Evolutionary conservation across 495 filamentous ascomycete species (phyloP).

Genomic region (Neurospora cerealis): DNA sequence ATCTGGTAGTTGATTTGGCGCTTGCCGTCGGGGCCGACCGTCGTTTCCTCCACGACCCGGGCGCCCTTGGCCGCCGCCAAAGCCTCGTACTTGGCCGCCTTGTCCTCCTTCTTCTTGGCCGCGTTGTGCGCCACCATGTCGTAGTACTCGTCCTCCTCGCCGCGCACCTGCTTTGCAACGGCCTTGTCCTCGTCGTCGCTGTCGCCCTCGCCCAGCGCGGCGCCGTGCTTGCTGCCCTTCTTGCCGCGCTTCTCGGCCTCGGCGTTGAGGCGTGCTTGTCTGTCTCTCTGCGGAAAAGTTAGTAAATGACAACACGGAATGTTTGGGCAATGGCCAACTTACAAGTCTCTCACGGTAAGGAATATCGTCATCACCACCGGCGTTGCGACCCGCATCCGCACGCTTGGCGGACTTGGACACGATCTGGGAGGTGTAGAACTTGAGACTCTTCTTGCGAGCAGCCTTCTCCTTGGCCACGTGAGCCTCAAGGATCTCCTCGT

Average conservation of each 20-base stretch:
- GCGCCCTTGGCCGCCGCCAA: constrained; percentile 36
- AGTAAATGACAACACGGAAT: neutral
- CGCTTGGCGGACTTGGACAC: constrained; percentile 86
- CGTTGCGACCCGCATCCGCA: constrained; percentile 63
- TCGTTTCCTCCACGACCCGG: constrained; percentile 50
- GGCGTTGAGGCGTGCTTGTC: constrained; percentile 71
- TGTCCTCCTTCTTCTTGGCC: constrained; percentile 64
- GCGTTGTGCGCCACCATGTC: constrained; percentile 66
- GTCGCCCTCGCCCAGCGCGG: constrained; percentile 48
- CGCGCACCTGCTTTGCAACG: constrained; percentile 31
- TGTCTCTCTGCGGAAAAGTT: constrained; percentile 43
- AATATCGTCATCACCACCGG: constrained; percentile 86
- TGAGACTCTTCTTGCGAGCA: constrained; percentile 72
- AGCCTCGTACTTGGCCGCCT: constrained; percentile 41
- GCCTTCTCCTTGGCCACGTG: constrained; percentile 67
- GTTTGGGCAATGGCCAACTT: constrained; percentile 1
- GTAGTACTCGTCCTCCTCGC: constrained; percentile 76
- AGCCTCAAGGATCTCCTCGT: constrained; percentile 39
- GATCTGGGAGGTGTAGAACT: constrained; percentile 95
- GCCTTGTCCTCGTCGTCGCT: constrained; percentile 51
- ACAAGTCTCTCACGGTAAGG: constrained; percentile 76
- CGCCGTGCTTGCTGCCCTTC: constrained; percentile 48
- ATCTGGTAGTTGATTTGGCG: constrained; percentile 84
- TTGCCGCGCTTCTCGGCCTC: constrained; percentile 80
- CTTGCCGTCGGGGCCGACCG: constrained; percentile 65